Evolutionary conservation across 768 basidiomycete genomes (phyloP), one percentile per base, ranked within the genome.

Genomic region (Leccinum incarnatum): DNA sequence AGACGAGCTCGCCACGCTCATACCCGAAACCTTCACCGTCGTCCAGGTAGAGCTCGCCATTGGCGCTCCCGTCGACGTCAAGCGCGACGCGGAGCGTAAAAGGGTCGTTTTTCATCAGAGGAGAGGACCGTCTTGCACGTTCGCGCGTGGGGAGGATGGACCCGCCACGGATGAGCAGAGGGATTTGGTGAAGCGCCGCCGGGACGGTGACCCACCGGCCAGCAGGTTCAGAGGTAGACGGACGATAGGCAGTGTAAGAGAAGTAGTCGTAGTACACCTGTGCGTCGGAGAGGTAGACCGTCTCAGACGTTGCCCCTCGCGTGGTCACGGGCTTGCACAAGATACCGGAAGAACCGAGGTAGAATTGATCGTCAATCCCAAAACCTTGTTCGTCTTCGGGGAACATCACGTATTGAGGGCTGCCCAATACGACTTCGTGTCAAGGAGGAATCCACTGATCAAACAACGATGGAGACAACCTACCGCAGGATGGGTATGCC

Each of bases 221-320:
- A 50, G 83, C 79, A 3, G 19, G 6, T 14, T 57, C 34, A 23
- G 83, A 70, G 19, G 47, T 2, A 2, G 84, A 68, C 5, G 91
- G 88, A 37, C 81, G 86, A 75, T 93, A 87, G 45, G 85, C 77
- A 17, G 79, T 70, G 67, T 85, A 75, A 36, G 83, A 83, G 78
- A 94, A 91, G 76, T 98, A 98, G 76, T 98, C 86, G 69, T 98
- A 99, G 78, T 97, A 98, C 7, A 94, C 87, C 78, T 93, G 87
- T 56, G 93, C 84, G 68, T 97, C 97, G 2, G 91, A 80, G 37
- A 99, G 81, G 72, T 98, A 98, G 5, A 98, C 79, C 1, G 82
- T 79, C 1, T 86, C 77, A 63, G 89, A 84, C 0, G 78, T 87
- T 17, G 77, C 86, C 25, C 84, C 93, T 63, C 87, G 85, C 19